Conservation (phyloP, 129 eudicot species). For the Chrysanthemum seticuspe region DNA sequence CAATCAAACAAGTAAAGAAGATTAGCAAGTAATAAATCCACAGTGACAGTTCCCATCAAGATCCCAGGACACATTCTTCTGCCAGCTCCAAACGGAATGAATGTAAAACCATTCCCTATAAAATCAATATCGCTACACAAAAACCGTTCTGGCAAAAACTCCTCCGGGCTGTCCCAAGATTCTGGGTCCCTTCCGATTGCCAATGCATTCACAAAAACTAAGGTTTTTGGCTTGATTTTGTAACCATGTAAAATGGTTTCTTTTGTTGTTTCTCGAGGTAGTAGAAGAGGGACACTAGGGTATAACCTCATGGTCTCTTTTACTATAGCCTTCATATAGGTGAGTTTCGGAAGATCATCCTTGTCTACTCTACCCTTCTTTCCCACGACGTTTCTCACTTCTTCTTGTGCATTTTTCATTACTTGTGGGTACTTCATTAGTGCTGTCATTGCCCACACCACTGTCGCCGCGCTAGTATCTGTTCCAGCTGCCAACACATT, state of each 20-base stretch:
- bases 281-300: slow-evolving; percentile 30
- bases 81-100: neutral
- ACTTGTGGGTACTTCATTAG: slow-evolving; percentile 16
- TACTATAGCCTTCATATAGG: slow-evolving; percentile 32
- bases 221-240: slow-evolving; percentile 34
- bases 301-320: slow-evolving; percentile 29
- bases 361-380: slow-evolving; percentile 24
- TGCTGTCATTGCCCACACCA: slow-evolving; percentile 20
- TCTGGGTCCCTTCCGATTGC: slow-evolving; percentile 46
- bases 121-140: slow-evolving; percentile 6
- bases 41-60: neutral
- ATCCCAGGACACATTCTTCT: neutral
- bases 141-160: slow-evolving; percentile 21
- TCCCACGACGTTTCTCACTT: slow-evolving; percentile 26
- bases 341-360: slow-evolving; percentile 30
- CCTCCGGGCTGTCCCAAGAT: slow-evolving; percentile 36
- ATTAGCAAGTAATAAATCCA: neutral
- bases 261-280: slow-evolving; percentile 34
- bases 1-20: slow-evolving; percentile 3
- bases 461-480: slow-evolving; percentile 12
- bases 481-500: slow-evolving; percentile 16
- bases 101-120: neutral
- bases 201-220: slow-evolving; percentile 34
- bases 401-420: slow-evolving; percentile 12
- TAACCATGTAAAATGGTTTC: slow-evolving; percentile 28